Evolutionary conservation across 1,284 basidiomycete genomes (phyloP).

Genomic region (Tilletia walkeri): DNA sequence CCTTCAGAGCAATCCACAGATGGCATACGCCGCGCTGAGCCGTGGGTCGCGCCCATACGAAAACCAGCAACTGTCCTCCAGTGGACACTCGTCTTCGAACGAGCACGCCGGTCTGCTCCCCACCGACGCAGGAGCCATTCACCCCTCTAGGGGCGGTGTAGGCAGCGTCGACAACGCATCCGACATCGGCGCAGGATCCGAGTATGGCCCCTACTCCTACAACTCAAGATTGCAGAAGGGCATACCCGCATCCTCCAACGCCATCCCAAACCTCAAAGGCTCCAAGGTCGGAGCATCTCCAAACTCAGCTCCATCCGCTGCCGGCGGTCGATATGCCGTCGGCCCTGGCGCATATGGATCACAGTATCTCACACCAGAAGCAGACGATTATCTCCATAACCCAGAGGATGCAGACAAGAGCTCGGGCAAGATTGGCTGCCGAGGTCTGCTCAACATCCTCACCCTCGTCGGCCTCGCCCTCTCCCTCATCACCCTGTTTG

Average conservation of each 20-base stretch:
- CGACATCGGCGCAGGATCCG: conserved; percentile 13
- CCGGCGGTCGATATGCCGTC: conserved; percentile 12
- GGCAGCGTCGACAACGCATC: neutral
- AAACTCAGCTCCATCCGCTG: neutral
- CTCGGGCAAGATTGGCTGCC: conserved; percentile 35
- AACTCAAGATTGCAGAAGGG: conserved; percentile 11
- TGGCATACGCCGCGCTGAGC: neutral
- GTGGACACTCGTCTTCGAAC: conserved; percentile 8
- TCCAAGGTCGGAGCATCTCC: neutral
- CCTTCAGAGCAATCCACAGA: too few relatives aligned
- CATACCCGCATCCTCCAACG: conserved; percentile 8
- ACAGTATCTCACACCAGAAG: conserved; percentile 21
- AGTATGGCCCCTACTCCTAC: conserved; percentile 8
- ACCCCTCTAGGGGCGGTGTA: neutral
- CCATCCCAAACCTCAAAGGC: conserved; percentile 4
- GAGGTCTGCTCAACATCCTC: conserved; percentile 43
- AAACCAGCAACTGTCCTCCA: conserved; percentile 1
- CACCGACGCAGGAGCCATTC: neutral
- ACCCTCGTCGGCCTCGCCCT: conserved; percentile 41
- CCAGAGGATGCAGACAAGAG: conserved; percentile 34
- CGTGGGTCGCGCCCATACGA: conserved; percentile 2
- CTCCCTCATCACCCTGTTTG: conserved; percentile 48
- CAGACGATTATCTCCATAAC: conserved; percentile 34
- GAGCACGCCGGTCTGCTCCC: conserved; percentile 14
- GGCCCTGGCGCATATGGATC: neutral